A percentile compares a stretch with the other conserved stretches of the same genome.
phyloP scores from a whole-genome alignment of 2,329 filamentous ascomycete genomes.

The Eutypella sp. region DNA sequence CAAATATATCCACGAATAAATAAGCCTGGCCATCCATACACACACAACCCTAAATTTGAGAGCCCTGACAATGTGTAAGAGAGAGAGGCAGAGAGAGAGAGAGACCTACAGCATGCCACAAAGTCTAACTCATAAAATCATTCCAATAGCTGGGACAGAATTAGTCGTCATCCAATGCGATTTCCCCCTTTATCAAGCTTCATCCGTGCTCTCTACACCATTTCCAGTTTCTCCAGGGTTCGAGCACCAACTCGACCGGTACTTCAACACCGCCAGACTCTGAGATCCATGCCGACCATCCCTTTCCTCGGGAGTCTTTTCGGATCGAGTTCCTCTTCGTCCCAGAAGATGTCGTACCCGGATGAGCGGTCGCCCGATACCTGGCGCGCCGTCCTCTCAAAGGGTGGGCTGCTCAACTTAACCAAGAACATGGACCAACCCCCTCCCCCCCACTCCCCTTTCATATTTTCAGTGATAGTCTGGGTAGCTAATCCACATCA shows the following conservation, averaged over 20 bases:
- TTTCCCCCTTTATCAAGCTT: constrained; percentile 44
- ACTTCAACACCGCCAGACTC: constrained; percentile 15
- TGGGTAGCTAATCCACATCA: constrained; percentile 6
- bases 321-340: constrained; percentile 51
- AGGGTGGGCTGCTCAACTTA: constrained; percentile 40
- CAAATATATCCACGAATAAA: constrained; percentile 1
- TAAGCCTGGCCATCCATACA: neutral
- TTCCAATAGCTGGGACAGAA: constrained; percentile 4
- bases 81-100: too few relatives aligned
- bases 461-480: too few relatives aligned
- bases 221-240: constrained; percentile 40
- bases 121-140: neutral
- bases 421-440: too few relatives aligned
- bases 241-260: constrained; percentile 24
- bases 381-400: constrained; percentile 80
- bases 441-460: constrained; percentile 1
- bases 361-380: constrained; percentile 75
- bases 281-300: constrained; percentile 67
- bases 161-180: constrained; percentile 37
- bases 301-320: constrained; percentile 77
- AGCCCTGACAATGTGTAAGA: neutral
- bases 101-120: too few relatives aligned
- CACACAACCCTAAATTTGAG: neutral
- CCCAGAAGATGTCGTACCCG: constrained; percentile 67
- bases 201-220: constrained; percentile 38